Evolutionary conservation across 169 alveolate genomes (phyloP), one percentile per base, ranked within the genome.

Genomic region (Fabrea salina): DNA sequence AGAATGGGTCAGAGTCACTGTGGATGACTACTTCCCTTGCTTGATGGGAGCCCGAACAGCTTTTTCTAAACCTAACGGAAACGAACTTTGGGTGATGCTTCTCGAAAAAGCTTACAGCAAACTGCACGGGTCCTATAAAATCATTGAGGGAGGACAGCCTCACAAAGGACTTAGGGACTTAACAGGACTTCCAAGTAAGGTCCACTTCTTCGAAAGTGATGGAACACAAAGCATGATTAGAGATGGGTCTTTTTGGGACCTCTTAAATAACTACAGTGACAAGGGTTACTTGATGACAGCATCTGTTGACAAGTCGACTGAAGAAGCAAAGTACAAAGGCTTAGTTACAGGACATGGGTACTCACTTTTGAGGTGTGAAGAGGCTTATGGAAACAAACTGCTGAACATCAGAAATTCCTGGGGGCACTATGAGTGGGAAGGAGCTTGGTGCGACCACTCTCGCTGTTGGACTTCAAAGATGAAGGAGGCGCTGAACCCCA

Each of bases 81-180:
- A 89, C 40, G 93, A 85, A 53, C 83, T 91, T 25, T 93, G 97
- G 96, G 95, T 87, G 1, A 80, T 87, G 22, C 66, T 93, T 5
- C 44, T 93, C 25, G 96, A 93, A 82, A 93, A 93, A 82, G 94
- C 94, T 4, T 93, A 89, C 87, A 95, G 96, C 22, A 93, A 93
- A 76, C 79, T 89, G 19, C 93, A 86, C 77, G 97, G 97, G 1
- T 61, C 80, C 35, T 91, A 91, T 11, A 37, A 81, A 4, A 4
- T 59, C 40, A 75, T 83, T 11, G 89, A 44, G 43, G 89, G 80
- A 22, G 89, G 89, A 19, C 71, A 79, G 32, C 85, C 78, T 37
- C 71, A 72, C 37, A 59, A 49, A 51, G 89, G 79, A 0, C 64
- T 83, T 3, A 37, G n/a, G 16, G 89, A 83, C 50, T 49, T 83